Percentiles rank a stretch among this genome's conserved stretches.
These are phyloP conservation scores for Irpex sp. DNA, from an alignment of 1,284 basidiomycete species.

Conservation along the genomic window DNA sequence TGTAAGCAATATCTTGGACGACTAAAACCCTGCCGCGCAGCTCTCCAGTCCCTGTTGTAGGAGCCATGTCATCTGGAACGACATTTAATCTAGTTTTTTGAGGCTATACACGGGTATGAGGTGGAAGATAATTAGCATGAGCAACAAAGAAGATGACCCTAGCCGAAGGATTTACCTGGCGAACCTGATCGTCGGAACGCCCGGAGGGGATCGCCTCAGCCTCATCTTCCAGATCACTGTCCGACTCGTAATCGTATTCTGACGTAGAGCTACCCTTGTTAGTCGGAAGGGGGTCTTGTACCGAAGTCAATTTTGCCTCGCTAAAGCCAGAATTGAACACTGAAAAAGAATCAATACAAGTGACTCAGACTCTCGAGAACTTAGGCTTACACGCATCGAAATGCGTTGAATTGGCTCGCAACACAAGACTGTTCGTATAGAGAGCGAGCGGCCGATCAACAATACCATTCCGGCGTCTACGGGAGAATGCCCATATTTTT, in stretches of 20 bases:
- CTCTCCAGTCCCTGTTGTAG: not conserved
- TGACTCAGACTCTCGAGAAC: not conserved
- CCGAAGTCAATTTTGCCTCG: constrained; percentile 13
- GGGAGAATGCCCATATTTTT: constrained; percentile 13
- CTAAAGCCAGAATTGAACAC: constrained; percentile 16
- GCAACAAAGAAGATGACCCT: not conserved
- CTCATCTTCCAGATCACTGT: constrained; percentile 23
- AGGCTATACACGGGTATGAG: not conserved
- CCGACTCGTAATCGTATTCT: constrained; percentile 18
- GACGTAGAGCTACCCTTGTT: not conserved
- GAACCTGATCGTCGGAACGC: not conserved
- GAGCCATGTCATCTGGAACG: not conserved
- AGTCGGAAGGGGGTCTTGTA: constrained; percentile 13
- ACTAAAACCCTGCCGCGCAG: not conserved
- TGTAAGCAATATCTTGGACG: not conserved
- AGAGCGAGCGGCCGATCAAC: constrained; percentile 4
- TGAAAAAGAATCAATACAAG: not conserved
- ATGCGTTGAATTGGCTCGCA: constrained; percentile 8
- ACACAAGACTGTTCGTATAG: constrained; percentile 10
- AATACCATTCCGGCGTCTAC: constrained; percentile 3
- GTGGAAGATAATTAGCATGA: not conserved
- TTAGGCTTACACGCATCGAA: constrained; percentile 11
- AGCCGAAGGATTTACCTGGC: not conserved
- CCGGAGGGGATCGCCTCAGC: not conserved
- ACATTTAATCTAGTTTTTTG: not conserved